Evolutionary conservation across 2,329 filamentous ascomycete genomes (phyloP).

Genomic region (Teratosphaeria zuluensis): DNA sequence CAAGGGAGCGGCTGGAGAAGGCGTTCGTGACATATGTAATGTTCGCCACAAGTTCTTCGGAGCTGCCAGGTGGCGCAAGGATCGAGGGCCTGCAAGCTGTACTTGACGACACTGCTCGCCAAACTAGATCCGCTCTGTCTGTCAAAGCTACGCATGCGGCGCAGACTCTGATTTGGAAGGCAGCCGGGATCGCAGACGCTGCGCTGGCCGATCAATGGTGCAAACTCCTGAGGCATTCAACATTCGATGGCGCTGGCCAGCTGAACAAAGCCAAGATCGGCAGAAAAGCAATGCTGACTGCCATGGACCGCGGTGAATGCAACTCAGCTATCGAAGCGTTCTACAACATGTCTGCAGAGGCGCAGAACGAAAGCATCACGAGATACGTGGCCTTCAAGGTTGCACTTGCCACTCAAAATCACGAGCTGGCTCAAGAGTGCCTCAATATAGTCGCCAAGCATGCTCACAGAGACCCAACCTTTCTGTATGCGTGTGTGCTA

Average conservation of each 20-base stretch:
- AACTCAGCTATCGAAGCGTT: slow-evolving; percentile 47
- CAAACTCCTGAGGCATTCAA: slow-evolving; percentile 51
- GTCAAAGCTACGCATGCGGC: slow-evolving; percentile 55
- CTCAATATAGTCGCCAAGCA: slow-evolving; percentile 51
- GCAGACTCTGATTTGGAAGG: slow-evolving; percentile 73
- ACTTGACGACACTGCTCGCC: slow-evolving; percentile 39
- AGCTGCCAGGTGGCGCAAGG: slow-evolving; percentile 9
- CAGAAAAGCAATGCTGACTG: slow-evolving; percentile 66
- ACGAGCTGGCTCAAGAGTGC: slow-evolving; percentile 49
- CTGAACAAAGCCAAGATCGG: slow-evolving; percentile 52
- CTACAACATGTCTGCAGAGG: slow-evolving; percentile 43
- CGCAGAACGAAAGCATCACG: slow-evolving; percentile 17
- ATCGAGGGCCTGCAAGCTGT: slow-evolving; percentile 33
- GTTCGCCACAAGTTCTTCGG: slow-evolving; percentile 44
- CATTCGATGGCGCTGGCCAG: slow-evolving; percentile 58
- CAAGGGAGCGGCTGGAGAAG: slow-evolving; percentile 56
- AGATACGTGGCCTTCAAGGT: slow-evolving; percentile 22
- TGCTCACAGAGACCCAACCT: slow-evolving; percentile 45
- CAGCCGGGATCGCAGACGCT: slow-evolving; percentile 1
- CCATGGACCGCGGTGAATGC: slow-evolving; percentile 49
- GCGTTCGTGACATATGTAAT: slow-evolving; percentile 58
- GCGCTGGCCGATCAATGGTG: slow-evolving; percentile 49
- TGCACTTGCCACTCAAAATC: slow-evolving; percentile 15
- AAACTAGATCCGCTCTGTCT: slow-evolving; percentile 41
- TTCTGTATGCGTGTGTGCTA: slow-evolving; percentile 70